Evolutionary conservation across 208 protist genomes (phyloP).

Genomic region (Wallacemonas sp.): DNA sequence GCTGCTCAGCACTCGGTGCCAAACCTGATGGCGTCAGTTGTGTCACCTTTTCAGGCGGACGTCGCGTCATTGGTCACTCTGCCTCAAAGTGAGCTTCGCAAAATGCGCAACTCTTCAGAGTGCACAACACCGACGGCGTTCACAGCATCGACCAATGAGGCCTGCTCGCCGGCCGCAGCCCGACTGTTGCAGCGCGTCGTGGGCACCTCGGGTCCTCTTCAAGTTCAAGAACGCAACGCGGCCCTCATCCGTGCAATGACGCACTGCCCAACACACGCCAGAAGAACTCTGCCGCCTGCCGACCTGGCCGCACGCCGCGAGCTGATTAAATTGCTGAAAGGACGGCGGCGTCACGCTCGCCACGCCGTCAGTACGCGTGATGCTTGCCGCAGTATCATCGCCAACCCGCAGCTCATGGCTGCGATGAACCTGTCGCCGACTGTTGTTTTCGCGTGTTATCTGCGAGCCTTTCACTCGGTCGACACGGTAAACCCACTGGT

Average conservation of each 20-base stretch:
- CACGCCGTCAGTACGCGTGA: background rate
- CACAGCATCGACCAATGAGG: background rate
- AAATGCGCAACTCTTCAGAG: background rate
- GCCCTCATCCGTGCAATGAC: slow-evolving; percentile 3
- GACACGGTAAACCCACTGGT: slow-evolving; percentile 18
- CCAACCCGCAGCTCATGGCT: slow-evolving; percentile 23
- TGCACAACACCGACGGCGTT: background rate
- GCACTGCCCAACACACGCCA: background rate
- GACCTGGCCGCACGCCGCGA: background rate
- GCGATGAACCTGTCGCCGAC: slow-evolving; percentile 37
- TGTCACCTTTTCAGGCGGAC: slow-evolving; percentile 23
- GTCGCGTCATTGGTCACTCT: background rate
- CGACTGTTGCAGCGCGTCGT: background rate
- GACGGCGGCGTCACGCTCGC: background rate
- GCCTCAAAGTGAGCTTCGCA: slow-evolving; percentile 1
- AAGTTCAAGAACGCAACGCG: background rate
- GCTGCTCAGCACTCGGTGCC: slow-evolving; percentile 13
- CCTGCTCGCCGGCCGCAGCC: background rate
- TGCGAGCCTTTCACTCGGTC: slow-evolving; percentile 40
- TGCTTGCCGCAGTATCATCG: background rate
- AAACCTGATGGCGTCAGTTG: slow-evolving; percentile 6
- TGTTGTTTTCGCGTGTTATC: slow-evolving; percentile 21
- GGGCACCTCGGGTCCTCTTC: background rate
- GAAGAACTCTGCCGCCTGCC: background rate
- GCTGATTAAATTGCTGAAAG: background rate